These are phyloP conservation scores for Debaryomyces sp. DNA, from an alignment of 1,139 yeast genomes.

Conservation along the genomic window DNA sequence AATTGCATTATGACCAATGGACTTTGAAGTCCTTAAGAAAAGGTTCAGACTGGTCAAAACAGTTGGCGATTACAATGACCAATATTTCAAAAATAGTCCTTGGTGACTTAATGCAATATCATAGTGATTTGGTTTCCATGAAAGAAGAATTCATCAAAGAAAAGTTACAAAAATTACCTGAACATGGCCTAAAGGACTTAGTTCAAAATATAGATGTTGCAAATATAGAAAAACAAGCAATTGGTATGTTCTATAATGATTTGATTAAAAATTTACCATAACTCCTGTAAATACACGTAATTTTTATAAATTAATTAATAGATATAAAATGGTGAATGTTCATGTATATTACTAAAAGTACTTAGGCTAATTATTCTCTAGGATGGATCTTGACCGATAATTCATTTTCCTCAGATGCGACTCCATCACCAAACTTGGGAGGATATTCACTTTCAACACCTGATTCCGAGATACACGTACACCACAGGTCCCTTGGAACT, in stretches of 20 bases:
- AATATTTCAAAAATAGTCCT: conserved; percentile 44
- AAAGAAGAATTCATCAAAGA: conserved; percentile 31
- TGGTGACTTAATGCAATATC: conserved; percentile 44
- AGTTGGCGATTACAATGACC: conserved; percentile 41
- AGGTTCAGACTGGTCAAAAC: conserved; percentile 47
- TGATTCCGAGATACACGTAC: conserved; percentile 24
- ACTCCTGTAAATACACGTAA: neutral
- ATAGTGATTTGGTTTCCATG: conserved; percentile 25
- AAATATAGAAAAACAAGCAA: conserved; percentile 20
- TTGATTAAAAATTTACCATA: neutral
- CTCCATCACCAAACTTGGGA: conserved; percentile 21
- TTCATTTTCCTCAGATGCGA: neutral
- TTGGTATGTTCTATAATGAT: conserved; percentile 5
- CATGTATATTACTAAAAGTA: neutral
- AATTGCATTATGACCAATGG: conserved; percentile 54
- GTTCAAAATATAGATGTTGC: conserved; percentile 22
- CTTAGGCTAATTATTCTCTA: neutral
- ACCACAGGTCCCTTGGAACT: conserved; percentile 38
- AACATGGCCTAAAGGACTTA: conserved; percentile 34
- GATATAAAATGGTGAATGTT: neutral
- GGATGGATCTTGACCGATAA: neutral
- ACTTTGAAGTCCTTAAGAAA: conserved; percentile 42
- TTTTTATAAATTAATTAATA: neutral
- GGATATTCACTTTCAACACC: conserved; percentile 17
- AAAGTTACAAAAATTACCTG: conserved; percentile 33